Evolutionary conservation across 2,329 filamentous ascomycete genomes (phyloP).

Genomic region (Calonectria pauciramosa): DNA sequence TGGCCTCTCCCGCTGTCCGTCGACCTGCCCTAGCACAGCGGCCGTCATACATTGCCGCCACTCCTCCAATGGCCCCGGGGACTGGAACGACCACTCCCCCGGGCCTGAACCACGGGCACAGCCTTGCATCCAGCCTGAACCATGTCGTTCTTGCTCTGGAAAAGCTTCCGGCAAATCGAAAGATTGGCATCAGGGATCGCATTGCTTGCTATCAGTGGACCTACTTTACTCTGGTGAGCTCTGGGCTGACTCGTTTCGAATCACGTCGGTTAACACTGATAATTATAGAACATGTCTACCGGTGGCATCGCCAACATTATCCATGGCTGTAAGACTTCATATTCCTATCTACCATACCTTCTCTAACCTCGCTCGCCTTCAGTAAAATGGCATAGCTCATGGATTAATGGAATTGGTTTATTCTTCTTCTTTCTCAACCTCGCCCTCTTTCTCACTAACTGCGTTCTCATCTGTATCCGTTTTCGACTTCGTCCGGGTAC

Average conservation of each 20-base stretch:
- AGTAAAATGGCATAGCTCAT: slow-evolving; percentile 56
- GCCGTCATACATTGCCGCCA: slow-evolving; percentile 35
- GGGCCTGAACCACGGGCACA: slow-evolving; percentile 30
- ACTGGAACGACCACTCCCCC: slow-evolving; percentile 21
- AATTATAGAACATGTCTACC: slow-evolving; percentile 60
- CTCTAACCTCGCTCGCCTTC: slow-evolving; percentile 19
- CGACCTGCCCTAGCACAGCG: slow-evolving; percentile 35
- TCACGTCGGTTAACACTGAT: slow-evolving; percentile 7
- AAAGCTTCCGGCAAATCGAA: slow-evolving; percentile 41
- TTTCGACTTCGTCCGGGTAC: slow-evolving; percentile 80
- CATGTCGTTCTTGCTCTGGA: slow-evolving; percentile 51
- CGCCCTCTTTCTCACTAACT: slow-evolving; percentile 73
- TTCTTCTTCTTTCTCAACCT: slow-evolving; percentile 76
- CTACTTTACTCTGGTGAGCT: slow-evolving; percentile 74
- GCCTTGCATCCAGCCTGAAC: slow-evolving; percentile 46
- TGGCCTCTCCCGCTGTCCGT: slow-evolving; percentile 6
- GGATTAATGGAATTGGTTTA: slow-evolving; percentile 70
- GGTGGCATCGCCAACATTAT: slow-evolving; percentile 70
- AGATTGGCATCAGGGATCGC: slow-evolving; percentile 62
- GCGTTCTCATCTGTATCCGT: slow-evolving; percentile 73
- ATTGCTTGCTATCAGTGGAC: slow-evolving; percentile 76
- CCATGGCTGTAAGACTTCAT: slow-evolving; percentile 48
- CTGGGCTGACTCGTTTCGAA: neutral
- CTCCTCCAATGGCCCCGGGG: slow-evolving; percentile 16
- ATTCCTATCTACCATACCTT: neutral